Base-by-base conservation (phyloP, 345 rosid species). In the Citrus medica region DNA sequence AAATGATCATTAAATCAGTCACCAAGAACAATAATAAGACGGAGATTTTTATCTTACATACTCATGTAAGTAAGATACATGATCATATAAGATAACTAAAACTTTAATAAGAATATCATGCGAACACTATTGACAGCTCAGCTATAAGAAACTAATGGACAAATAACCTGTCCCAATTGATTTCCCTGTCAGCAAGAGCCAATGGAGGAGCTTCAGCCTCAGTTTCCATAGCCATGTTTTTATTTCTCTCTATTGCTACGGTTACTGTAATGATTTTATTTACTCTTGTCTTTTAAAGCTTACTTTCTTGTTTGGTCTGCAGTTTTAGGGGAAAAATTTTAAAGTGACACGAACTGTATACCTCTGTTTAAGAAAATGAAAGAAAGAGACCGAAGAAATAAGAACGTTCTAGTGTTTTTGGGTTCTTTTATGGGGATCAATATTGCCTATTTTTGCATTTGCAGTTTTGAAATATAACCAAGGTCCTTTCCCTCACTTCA, bases 151-250 rank as follows among this genome's bases (percentile, higher is more conserved):
- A 30, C 16, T 69, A 7, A 16, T 24, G 35, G 14, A 16, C 12
- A 33, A 35, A 58, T 2, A n/a, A 87, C 91, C 91, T 90, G 79
- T 56, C 84, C 92, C 92, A 90, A 71, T 91, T 85, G 84, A 88
- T 84, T 81, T 91, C 91, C 69, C 87, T 86, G 75, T 91, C 92
- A 2, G 92, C 82, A 51, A 88, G 90, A 21, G 92, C 82, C 59
- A 86, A 66, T 46, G 76, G 67, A 5, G 87, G 73, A 77, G 84
- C 5, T 35, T 84, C 63, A 5, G 67, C 82, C 69, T 87, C 88
- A 3, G 88, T 74, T 69, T 82, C 89, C 69, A 82, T 73, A 8
- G 83, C 89, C 85, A 83, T 85, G 33, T 28, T 28, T 33, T 32
- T 1, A 22, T 30, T 22, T 21, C 25, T 67, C 46, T 67, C 65